These are phyloP conservation scores for Aspergillaceae sp. DNA, from an alignment of 2,329 filamentous ascomycete genomes.

Conservation along the genomic window DNA sequence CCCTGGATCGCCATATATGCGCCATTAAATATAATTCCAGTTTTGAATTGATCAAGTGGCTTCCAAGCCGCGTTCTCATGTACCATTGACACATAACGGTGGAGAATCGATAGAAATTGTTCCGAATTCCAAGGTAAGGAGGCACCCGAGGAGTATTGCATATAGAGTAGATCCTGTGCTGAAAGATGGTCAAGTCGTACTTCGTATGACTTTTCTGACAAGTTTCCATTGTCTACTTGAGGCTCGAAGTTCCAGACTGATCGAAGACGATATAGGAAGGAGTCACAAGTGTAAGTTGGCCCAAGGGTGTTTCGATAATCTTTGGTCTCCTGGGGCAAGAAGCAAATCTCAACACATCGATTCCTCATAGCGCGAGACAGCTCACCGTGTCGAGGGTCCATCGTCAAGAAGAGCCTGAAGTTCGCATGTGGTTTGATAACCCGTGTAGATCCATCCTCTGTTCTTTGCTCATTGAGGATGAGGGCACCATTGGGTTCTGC, in stretches of 20 bases:
- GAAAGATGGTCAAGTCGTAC: conserved; percentile 32
- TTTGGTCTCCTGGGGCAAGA: conserved; percentile 43
- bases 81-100: conserved; percentile 25
- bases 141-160: conserved; percentile 22
- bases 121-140: conserved; percentile 12
- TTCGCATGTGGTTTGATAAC: conserved; percentile 72
- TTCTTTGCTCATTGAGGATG: conserved; percentile 88
- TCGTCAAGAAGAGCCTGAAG: conserved; percentile 88
- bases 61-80: conserved; percentile 24
- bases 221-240: conserved; percentile 5
- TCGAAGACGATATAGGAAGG: conserved; percentile 32
- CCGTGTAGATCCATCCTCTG: conserved; percentile 68
- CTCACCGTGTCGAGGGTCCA: conserved; percentile 86
- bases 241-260: conserved; percentile 21
- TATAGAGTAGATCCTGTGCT: conserved; percentile 22
- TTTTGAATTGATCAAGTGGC: conserved; percentile 14
- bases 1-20: conserved; percentile 19
- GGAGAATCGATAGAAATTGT: conserved; percentile 13
- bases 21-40: conserved; percentile 16
- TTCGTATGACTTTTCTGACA: conserved; percentile 16
- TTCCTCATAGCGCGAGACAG: conserved; percentile 95
- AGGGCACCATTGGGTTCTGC: conserved; percentile 83
- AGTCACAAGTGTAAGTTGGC: conserved; percentile 32
- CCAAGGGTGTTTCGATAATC: conserved; percentile 9
- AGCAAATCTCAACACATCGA: conserved; percentile 79